Evolutionary conservation across 129 eudicot species (phyloP), one percentile per base, ranked within the genome.

Genomic region (Saussurea involucrata): DNA sequence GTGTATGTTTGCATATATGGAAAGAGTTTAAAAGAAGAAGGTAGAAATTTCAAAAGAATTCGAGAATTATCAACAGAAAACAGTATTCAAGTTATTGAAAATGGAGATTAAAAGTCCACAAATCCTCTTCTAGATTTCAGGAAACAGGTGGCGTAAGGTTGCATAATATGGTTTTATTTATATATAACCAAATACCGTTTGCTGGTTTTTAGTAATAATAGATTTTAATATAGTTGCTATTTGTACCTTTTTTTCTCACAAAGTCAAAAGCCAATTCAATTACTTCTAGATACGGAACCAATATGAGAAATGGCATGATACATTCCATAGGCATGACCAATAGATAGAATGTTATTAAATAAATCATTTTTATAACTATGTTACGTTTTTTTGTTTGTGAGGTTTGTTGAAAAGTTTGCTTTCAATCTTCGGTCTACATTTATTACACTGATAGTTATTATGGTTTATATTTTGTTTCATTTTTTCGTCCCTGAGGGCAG

Each of bases 111-210:
- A 63, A 34, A 15, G 24, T 64, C 61, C 22, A n/a, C 61, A 53
- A 53, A 10, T 33, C 27, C 61, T 71, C 49, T 71, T 71, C 68
- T 77, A 67, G 81, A 77, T 31, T 53, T 13, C 11, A n/a, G 40
- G 40, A 78, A 78, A 69, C 82, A 15, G 70, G 40, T 69, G 82
- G 82, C 82, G 82, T 78, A 20, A 31, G 76, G 58, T 78, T 78
- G 28, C 66, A 71, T 42, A 46, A 28, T 20, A 6, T 17, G n/a
- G 15, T 49, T 15, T 1, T 46, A n/a, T n/a, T n/a, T n/a, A n/a
- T n/a, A n/a, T n/a, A n/a, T n/a, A 46, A 49, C 60, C 60, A 46
- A 5, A 37, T 42, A 2, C 12, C 0, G 21, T 53, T 53, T 15
- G 46, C 11, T 29, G 36, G 24, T 27, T 4, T 66, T 17, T 29